Evolutionary conservation across 192 early-diverging fungal species (phyloP), one percentile per base, ranked within the genome.

Genomic region (Mortierella claussenii): DNA sequence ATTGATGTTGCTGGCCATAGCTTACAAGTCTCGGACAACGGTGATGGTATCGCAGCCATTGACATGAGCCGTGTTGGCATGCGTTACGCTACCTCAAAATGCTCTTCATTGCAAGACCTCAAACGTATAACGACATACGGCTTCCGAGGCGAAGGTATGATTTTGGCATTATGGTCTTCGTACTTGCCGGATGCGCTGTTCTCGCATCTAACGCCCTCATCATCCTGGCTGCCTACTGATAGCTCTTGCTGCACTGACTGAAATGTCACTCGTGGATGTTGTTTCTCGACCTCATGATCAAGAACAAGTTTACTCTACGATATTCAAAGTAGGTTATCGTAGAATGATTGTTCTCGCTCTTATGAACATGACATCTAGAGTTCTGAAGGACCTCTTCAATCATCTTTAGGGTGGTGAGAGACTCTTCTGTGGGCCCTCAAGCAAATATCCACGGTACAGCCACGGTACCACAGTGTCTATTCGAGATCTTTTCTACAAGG

Each of bases 101-200:
- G 69, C 34, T 78, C 78, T 13, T 69, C 79, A 0, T 44, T 84
- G 1, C 42, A 55, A 20, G 85, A 86, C 59, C 63, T 88, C 0
- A 27, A 69, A 24, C 26, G 63, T 3, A 55, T 80, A 10, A 63
- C 43, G 8, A 85, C 87, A 8, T 90, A 85, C 80, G 91, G 91
- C 8, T 92, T 89, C 44, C 82, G 90, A 7, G 90, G 90, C n/a
- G 89, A 92, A 86, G 89, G 89, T 89, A 64, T 18, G 13, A 4
- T n/a, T n/a, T n/a, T n/a, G n/a, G n/a, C n/a, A n/a, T n/a, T n/a
- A n/a, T n/a, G n/a, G n/a, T n/a, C n/a, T n/a, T n/a, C n/a, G n/a
- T n/a, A n/a, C n/a, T n/a, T n/a, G n/a, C n/a, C n/a, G n/a, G n/a
- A n/a, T n/a, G n/a, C n/a, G n/a, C n/a, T n/a, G n/a, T n/a, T n/a